Evolutionary conservation across 345 rosid genomes (phyloP).

Genomic region (Trapa bicornis): DNA sequence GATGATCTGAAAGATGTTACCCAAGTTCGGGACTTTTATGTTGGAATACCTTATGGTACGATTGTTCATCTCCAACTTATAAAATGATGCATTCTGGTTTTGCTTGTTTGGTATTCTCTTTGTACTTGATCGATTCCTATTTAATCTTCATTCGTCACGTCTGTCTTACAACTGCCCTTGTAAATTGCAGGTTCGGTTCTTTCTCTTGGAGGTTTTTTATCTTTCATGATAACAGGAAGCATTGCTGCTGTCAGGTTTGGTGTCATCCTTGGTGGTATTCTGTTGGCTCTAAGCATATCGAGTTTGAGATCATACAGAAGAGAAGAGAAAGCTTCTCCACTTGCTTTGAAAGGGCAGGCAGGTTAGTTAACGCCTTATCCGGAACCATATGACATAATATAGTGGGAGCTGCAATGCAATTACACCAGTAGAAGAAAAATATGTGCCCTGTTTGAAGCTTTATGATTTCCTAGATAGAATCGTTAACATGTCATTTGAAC

Average conservation of each 20-base stretch:
- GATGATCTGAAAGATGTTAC: constrained; percentile 57
- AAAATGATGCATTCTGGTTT: too few relatives aligned
- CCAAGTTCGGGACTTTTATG: constrained; percentile 51
- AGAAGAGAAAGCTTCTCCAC: constrained; percentile 25
- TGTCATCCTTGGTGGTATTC: constrained; percentile 70
- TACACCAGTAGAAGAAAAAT: neutral
- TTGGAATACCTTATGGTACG: constrained; percentile 96
- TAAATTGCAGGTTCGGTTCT: constrained; percentile 52
- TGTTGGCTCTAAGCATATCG: constrained; percentile 58
- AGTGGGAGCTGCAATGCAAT: neutral
- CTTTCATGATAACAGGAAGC: constrained; percentile 85
- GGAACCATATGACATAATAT: neutral
- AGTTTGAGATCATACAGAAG: constrained; percentile 52
- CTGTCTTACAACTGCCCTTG: too few relatives aligned
- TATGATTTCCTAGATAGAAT: neutral
- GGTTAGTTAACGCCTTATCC: constrained; percentile 33
- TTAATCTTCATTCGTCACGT: neutral
- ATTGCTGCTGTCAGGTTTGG: constrained; percentile 83
- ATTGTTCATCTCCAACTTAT: neutral
- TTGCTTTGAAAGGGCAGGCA: constrained; percentile 72
- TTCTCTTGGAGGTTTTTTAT: constrained; percentile 63
- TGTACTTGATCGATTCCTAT: too few relatives aligned
- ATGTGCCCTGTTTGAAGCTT: too few relatives aligned
- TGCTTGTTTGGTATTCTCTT: neutral
- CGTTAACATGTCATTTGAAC: neutral